phyloP scores from a whole-genome alignment of 441 rosid species.

The Caryocar brasiliense region DNA sequence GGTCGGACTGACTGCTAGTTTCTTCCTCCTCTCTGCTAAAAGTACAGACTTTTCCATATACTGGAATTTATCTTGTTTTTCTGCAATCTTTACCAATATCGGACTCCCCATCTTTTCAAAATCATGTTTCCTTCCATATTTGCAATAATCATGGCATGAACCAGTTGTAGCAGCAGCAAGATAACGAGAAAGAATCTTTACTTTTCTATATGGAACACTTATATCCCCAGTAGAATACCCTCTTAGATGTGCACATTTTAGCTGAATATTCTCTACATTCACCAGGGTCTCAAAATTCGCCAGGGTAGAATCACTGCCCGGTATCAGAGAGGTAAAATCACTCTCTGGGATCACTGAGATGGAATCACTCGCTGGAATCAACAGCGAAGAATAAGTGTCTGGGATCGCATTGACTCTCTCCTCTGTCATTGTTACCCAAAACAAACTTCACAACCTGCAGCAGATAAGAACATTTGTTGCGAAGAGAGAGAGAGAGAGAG shows the following conservation, averaged over 20 bases:
- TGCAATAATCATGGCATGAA: slow-evolving; percentile 57
- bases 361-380: background rate
- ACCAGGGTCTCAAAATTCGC: background rate
- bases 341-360: too few relatives aligned
- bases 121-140: slow-evolving; percentile 22
- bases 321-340: background rate
- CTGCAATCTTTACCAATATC: slow-evolving; percentile 2
- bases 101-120: slow-evolving; percentile 15
- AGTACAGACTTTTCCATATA: slow-evolving; percentile 5
- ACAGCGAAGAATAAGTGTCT: background rate
- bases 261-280: background rate
- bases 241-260: slow-evolving; percentile 19
- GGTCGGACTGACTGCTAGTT: background rate
- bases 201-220: slow-evolving; percentile 15
- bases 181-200: slow-evolving; percentile 27
- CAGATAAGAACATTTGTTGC: background rate
- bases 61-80: slow-evolving; percentile 10
- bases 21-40: slow-evolving; percentile 13
- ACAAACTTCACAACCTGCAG: slow-evolving; percentile 13
- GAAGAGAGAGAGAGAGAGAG: background rate
- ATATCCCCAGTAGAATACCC: slow-evolving; percentile 40
- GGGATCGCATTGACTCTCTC: slow-evolving; percentile 13
- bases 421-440: slow-evolving; percentile 20
- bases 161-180: slow-evolving; percentile 27
- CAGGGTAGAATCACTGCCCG: background rate